Evolutionary conservation across 2,329 filamentous ascomycete species (phyloP).

Genomic region (Podosphaera leucotricha): DNA sequence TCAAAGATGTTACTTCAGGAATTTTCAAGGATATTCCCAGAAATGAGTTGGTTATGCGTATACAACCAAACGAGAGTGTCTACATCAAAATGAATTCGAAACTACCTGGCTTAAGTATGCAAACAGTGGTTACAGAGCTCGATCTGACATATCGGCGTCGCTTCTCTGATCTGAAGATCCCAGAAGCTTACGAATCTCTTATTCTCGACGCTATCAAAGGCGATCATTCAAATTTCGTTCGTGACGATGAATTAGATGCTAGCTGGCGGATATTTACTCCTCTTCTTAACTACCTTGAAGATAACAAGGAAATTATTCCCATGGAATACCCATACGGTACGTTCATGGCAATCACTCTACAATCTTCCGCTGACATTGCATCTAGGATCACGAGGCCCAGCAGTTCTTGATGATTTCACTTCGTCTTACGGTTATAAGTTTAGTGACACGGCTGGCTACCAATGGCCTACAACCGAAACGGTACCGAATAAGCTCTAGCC

Average conservation of each 20-base stretch:
- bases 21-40: conserved; percentile 99
- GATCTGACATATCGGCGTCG: conserved; percentile 94
- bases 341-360: conserved; percentile 15
- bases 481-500: conserved; percentile 63
- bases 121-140: conserved; percentile 95
- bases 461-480: conserved; percentile 66
- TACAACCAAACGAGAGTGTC: conserved; percentile 97
- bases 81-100: conserved; percentile 99
- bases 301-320: conserved; percentile 97
- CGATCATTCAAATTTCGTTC: conserved; percentile 97
- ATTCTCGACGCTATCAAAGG: conserved; percentile 96
- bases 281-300: conserved; percentile 89
- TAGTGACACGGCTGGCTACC: conserved; percentile 78
- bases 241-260: conserved; percentile 88
- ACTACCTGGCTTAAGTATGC: conserved; percentile 93
- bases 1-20: conserved; percentile 96
- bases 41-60: conserved; percentile 97
- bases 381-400: conserved; percentile 79
- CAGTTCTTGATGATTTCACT: conserved; percentile 93
- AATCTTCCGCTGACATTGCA: conserved; percentile 1
- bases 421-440: conserved; percentile 98
- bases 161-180: conserved; percentile 98
- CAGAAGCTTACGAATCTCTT: conserved; percentile 93
- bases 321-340: conserved; percentile 99
- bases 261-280: conserved; percentile 98